A percentile compares a stretch with the other conserved stretches of the same genome.
Conservation (phyloP, 1,139 yeast species). For the Geotrichum aggregatum region DNA sequence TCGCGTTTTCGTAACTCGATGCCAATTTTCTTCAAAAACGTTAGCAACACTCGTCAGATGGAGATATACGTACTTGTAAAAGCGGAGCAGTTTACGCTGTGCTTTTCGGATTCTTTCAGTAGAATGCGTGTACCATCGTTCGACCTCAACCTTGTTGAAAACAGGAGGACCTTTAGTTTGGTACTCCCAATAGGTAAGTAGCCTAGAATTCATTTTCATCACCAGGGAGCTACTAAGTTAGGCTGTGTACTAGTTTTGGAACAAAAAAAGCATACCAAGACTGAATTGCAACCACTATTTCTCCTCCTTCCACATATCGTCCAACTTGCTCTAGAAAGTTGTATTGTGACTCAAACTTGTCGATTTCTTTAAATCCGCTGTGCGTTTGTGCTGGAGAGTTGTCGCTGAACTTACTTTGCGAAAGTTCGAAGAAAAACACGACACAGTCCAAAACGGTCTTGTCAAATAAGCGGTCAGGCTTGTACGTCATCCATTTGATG, state of each 20-base stretch:
- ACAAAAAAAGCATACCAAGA: constrained; percentile 29
- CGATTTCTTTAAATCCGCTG: constrained; percentile 88
- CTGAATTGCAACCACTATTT: constrained; percentile 75
- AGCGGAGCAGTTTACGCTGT: constrained; percentile 79
- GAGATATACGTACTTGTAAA: constrained; percentile 45
- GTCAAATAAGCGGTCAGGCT: constrained; percentile 68
- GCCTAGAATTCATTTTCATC: constrained; percentile 61
- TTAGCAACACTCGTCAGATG: background rate
- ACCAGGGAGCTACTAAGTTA: constrained; percentile 49
- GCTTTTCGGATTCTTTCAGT: constrained; percentile 82
- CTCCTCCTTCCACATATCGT: constrained; percentile 72
- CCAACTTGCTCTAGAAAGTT: constrained; percentile 71
- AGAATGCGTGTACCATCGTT: constrained; percentile 75
- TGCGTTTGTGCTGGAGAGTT: constrained; percentile 60
- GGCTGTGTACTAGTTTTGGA: constrained; percentile 9
- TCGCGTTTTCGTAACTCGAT: constrained; percentile 70
- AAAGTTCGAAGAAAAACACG: constrained; percentile 61
- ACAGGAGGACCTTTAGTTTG: constrained; percentile 65
- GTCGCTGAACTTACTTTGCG: constrained; percentile 74
- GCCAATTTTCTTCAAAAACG: constrained; percentile 46
- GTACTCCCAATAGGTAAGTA: constrained; percentile 65
- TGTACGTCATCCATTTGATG: constrained; percentile 70
- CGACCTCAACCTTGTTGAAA: constrained; percentile 57
- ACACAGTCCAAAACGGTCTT: constrained; percentile 70
- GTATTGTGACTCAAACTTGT: constrained; percentile 75